Conservation (phyloP, 352 stramenopile genomes). For the Aphanomyces stellatus region DNA sequence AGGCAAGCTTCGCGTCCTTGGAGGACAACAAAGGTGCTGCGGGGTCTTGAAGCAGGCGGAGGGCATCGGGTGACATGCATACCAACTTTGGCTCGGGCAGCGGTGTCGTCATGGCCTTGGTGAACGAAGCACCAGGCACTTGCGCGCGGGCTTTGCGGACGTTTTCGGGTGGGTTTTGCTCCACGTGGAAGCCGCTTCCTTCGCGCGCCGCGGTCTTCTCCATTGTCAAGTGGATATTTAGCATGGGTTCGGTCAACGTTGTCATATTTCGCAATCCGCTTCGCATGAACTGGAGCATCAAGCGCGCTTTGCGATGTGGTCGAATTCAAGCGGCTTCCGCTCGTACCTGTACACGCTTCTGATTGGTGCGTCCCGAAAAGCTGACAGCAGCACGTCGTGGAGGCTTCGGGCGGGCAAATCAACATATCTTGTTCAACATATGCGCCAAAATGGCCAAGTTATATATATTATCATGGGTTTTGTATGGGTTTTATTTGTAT, state of each 20-base stretch:
- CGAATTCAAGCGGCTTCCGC: too few relatives aligned
- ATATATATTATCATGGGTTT: too few relatives aligned
- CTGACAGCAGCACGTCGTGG: too few relatives aligned
- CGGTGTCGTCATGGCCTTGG: slow-evolving; percentile 4
- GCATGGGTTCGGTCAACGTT: background rate
- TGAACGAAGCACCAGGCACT: slow-evolving; percentile 12
- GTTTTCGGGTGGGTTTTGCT: background rate
- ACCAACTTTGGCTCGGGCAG: slow-evolving; percentile 16
- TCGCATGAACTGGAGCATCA: background rate
- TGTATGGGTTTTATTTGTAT: too few relatives aligned
- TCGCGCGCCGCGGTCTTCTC: slow-evolving; percentile 14
- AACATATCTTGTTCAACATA: too few relatives aligned
- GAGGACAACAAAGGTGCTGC: background rate
- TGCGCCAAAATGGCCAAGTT: too few relatives aligned
- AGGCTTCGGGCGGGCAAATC: too few relatives aligned
- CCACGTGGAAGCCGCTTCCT: slow-evolving; percentile 14
- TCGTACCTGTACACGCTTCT: too few relatives aligned
- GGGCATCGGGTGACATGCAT: background rate
- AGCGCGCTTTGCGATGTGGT: background rate
- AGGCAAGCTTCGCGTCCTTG: background rate
- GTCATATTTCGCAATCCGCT: background rate
- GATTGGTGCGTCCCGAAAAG: too few relatives aligned
- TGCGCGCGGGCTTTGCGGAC: background rate
- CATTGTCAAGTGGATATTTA: slow-evolving; percentile 8
- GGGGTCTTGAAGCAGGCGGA: background rate